Conservation (phyloP, 2,329 filamentous ascomycete species). For the Pseudogymnoascus sp. region DNA sequence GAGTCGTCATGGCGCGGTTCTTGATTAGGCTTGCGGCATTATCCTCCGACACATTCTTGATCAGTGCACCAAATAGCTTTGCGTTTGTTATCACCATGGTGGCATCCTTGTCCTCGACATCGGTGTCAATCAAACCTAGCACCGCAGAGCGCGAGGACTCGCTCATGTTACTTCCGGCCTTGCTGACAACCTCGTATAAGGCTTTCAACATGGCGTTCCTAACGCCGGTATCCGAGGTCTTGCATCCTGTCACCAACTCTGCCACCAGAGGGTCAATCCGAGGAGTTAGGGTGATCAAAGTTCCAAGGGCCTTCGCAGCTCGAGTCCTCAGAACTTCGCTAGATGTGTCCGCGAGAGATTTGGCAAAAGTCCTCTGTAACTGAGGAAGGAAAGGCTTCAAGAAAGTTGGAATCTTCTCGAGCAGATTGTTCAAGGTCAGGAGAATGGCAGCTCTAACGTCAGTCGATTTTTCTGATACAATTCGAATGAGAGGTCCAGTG, state of each 20-base stretch:
- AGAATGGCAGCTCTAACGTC: constrained; percentile 95
- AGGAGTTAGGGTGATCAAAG: constrained; percentile 89
- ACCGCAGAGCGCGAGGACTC: constrained; percentile 83
- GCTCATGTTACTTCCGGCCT: constrained; percentile 90
- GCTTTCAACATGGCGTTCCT: constrained; percentile 96
- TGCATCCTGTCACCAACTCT: constrained; percentile 91
- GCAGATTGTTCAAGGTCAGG: constrained; percentile 84
- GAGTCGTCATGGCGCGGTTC: constrained; percentile 69
- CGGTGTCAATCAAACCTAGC: constrained; percentile 78
- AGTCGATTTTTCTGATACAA: constrained; percentile 90
- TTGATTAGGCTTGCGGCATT: constrained; percentile 53
- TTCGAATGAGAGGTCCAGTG: constrained; percentile 93
- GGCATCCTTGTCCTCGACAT: constrained; percentile 66
- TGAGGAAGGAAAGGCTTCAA: constrained; percentile 96
- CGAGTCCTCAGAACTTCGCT: constrained; percentile 82
- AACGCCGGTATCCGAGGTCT: constrained; percentile 79
- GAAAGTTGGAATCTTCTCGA: constrained; percentile 93
- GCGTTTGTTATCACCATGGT: constrained; percentile 85
- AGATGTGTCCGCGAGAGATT: constrained; percentile 85
- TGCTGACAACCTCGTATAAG: constrained; percentile 90
- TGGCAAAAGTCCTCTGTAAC: constrained; percentile 92
- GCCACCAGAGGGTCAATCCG: constrained; percentile 88
- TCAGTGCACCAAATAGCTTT: constrained; percentile 78
- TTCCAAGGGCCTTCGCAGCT: constrained; percentile 89
- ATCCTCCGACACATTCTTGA: constrained; percentile 75